A percentile compares a stretch with the other conserved stretches of the same genome.
phyloP scores from a whole-genome alignment of 352 stramenopile species.

The Phytopythium ostracodes region DNA sequence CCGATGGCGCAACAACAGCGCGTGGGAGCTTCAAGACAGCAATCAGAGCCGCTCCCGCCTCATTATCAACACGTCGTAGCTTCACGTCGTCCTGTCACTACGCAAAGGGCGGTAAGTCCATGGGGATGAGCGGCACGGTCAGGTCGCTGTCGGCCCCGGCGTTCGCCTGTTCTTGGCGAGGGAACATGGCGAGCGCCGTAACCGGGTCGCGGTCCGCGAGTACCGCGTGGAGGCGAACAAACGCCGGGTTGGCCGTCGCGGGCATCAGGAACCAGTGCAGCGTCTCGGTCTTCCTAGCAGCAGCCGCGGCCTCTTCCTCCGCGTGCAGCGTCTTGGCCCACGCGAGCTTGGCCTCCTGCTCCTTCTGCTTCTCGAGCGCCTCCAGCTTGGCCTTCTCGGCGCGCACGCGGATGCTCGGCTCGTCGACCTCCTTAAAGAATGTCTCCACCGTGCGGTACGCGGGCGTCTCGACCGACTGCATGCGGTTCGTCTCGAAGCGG shows the following conservation, averaged over 20 bases:
- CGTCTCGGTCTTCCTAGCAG: slow-evolving; percentile 19
- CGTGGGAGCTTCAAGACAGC: neutral
- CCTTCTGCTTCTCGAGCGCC: slow-evolving; percentile 28
- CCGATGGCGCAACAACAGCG: neutral
- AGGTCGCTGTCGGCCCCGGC: slow-evolving; percentile 2
- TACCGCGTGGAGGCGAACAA: slow-evolving; percentile 33
- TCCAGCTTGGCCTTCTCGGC: slow-evolving; percentile 40
- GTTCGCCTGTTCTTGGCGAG: neutral
- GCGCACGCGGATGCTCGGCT: slow-evolving; percentile 30
- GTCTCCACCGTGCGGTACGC: slow-evolving; percentile 23
- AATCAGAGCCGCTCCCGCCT: neutral
- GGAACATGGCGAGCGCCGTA: slow-evolving; percentile 35
- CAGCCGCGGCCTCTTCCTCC: slow-evolving; percentile 10
- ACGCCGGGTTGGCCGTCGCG: slow-evolving; percentile 20
- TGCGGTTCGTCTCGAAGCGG: slow-evolving; percentile 61
- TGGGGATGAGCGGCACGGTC: neutral
- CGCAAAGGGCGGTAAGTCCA: slow-evolving; percentile 6
- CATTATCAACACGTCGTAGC: neutral
- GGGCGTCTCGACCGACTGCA: slow-evolving; percentile 32
- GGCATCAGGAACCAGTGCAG: slow-evolving; percentile 33
- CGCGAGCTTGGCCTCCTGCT: slow-evolving; percentile 24
- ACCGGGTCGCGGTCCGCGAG: slow-evolving; percentile 27
- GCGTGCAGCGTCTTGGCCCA: slow-evolving; percentile 11
- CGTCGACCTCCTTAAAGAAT: slow-evolving; percentile 30
- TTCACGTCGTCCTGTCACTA: neutral